phyloP scores from a whole-genome alignment of 2,329 filamentous ascomycete genomes.

The Cryphonectria japonica region DNA sequence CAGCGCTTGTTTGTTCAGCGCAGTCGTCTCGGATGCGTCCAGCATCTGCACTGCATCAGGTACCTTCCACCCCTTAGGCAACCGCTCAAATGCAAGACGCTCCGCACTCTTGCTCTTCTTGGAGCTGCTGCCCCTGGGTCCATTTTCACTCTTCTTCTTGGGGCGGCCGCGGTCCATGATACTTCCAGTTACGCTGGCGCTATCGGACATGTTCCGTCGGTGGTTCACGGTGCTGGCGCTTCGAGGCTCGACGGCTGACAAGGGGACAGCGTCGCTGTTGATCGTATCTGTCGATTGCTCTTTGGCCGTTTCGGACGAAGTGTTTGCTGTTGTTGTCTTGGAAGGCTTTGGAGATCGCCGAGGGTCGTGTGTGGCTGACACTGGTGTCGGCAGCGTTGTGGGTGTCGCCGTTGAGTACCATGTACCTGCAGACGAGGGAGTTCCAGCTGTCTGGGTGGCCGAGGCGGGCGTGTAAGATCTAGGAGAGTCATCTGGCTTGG shows the following conservation, averaged over 20 bases:
- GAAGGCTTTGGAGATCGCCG: conserved; percentile 50
- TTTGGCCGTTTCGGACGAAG: conserved; percentile 35
- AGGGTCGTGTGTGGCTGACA: conserved; percentile 53
- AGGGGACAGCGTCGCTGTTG: conserved; percentile 35
- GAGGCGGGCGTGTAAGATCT: conserved; percentile 51
- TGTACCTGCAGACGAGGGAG: conserved; percentile 49
- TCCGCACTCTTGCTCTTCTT: conserved; percentile 56
- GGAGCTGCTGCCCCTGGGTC: conserved; percentile 45
- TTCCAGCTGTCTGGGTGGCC: conserved; percentile 45
- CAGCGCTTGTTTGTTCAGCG: conserved; percentile 63
- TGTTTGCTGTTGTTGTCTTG: conserved; percentile 41
- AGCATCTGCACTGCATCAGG: conserved; percentile 56
- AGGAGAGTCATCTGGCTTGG: conserved; percentile 52
- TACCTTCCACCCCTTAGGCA: conserved; percentile 62
- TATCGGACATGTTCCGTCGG: conserved; percentile 59
- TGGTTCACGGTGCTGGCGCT: conserved; percentile 44
- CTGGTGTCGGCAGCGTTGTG: conserved; percentile 51
- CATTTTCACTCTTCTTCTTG: conserved; percentile 53
- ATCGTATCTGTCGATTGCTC: conserved; percentile 35
- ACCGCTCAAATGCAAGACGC: conserved; percentile 60
- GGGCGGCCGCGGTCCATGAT: conserved; percentile 67
- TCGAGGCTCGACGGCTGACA: conserved; percentile 38
- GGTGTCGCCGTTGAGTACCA: conserved; percentile 38
- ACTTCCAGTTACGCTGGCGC: conserved; percentile 57
- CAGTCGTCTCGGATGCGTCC: conserved; percentile 51